Base-by-base conservation (phyloP, 129 eudicot species). In the carrot (Daucus carota) region DNA sequence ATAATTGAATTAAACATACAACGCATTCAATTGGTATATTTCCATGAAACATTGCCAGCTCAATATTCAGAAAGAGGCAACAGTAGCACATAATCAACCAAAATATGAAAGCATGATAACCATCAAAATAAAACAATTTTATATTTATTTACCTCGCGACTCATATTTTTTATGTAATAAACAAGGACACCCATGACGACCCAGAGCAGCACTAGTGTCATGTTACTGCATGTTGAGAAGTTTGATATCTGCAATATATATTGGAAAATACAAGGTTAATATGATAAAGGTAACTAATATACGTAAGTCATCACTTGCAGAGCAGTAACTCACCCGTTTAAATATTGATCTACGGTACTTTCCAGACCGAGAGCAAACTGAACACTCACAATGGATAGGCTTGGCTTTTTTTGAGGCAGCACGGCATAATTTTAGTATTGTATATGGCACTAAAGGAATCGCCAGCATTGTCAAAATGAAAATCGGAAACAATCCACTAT, bases 171-270 rank as follows among this genome's bases (percentile, higher is more conserved):
- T 48, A 93, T 88, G 90, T 93, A 90, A 84, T 90, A 87, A 47
- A 82, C 85, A 78, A 93, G 80, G 78, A 90, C 83, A 43, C 77
- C 92, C 88, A 90, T 88, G 74, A 88, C 81, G 68, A 87, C 90
- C 98, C 98, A 93, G 41, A 93, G 90, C 82, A 89, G 76, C 77
- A 93, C 87, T 46, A 93, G 87, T 36, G 97, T 90, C 91, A 93
- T 73, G 82, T 90, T 93, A 70, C 87, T 87, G 67, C 84, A 90
- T 6, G 98, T 93, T 3, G 98, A 93, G 71, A 93, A 93, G 83
- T 90, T 93, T 76, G 97, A 90, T 74, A 93, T 93, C 98, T 93
- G 92, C 75, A 68, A 81, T 12, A 75, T 66, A 42, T 31, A 78
- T 79, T 36, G 13, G 16, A 46, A 43, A 43, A 29, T 28, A 54